Evolutionary conservation across 805 yeast genomes (phyloP), one percentile per base, ranked within the genome.

Genomic region (Barnettozyma californica): DNA sequence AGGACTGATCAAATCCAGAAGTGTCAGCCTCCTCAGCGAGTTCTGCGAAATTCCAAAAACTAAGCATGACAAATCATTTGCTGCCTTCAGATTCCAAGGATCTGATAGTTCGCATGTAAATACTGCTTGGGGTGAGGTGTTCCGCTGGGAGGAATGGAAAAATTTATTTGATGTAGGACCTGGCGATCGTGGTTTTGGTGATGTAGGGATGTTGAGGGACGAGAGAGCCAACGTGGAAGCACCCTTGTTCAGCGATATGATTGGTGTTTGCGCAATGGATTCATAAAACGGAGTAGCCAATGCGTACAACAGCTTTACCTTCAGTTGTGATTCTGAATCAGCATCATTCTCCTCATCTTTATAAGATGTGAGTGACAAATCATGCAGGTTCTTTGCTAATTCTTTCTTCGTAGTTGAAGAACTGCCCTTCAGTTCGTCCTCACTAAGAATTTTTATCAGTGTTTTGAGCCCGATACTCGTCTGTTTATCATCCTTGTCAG

Each of bases 11-110:
- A 89, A 73, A 64, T 87, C 95, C 69, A 88, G 71, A 33, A 91
- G 70, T 0, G 88, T 79, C 44, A 84, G 65, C 16, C 83, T 73
- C 34, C 76, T 75, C 33, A 89, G 70, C 26, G 82, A 81, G 34
- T 71, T 73, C 59, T 81, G 79, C 41, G 88, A 80, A 4, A 87
- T 80, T 16, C 97, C 97, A 67, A 91, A 87, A 70, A 87, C 81
- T 50, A 89, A 71, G 60, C 95, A 87, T 0, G 96, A 95, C 54
- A 90, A 71, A 66, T 91, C 97, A 62, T 92, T 91, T 14, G 95
- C 89, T 7, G 95, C 91, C 58, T 79, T 80, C 44, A 91, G 76
- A 25, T 72, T 68, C 91, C 94, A 91, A 1, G 97, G 97, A 43
- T 77, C 75, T 13, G 76, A 79, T 21, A 77, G 69, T 2, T 80